Conservation (phyloP, 1,139 yeast genomes). For the Nakaseomyces uthaithaninus region DNA sequence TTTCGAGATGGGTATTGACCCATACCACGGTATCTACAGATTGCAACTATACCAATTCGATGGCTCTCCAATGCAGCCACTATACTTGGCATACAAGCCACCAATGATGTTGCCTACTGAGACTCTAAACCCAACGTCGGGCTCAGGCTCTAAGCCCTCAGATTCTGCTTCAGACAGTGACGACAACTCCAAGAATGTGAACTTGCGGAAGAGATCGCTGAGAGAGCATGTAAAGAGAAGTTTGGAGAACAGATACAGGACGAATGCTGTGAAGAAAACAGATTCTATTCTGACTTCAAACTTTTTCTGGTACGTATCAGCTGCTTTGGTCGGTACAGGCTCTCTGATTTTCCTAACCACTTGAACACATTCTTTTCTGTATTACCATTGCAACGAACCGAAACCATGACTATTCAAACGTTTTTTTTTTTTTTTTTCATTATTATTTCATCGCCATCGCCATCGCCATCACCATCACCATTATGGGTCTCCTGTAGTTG, state of each 20-base stretch:
- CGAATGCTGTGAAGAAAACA: slow-evolving; percentile 45
- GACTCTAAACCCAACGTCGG: slow-evolving; percentile 77
- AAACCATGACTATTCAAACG: background rate
- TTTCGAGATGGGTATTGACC: slow-evolving; percentile 56
- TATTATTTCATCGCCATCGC: too few relatives aligned
- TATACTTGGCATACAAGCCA: slow-evolving; percentile 85
- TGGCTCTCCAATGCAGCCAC: slow-evolving; percentile 77
- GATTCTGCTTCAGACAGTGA: slow-evolving; percentile 28
- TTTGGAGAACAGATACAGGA: slow-evolving; percentile 70
- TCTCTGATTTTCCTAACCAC: slow-evolving; percentile 23
- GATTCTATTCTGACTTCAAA: slow-evolving; percentile 17
- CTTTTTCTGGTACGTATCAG: slow-evolving; percentile 25
- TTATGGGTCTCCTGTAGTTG: background rate
- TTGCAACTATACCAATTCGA: slow-evolving; percentile 72
- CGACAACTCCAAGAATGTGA: slow-evolving; percentile 22
- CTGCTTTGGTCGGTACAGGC: slow-evolving; percentile 26
- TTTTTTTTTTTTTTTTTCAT: background rate
- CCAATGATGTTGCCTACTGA: slow-evolving; percentile 92
- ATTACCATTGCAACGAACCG: too few relatives aligned
- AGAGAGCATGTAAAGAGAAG: slow-evolving; percentile 53
- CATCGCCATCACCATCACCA: too few relatives aligned
- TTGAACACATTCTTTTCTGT: slow-evolving; percentile 2
- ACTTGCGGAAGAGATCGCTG: slow-evolving; percentile 32
- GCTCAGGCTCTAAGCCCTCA: slow-evolving; percentile 37
- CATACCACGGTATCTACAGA: slow-evolving; percentile 74